Evolutionary conservation across 495 filamentous ascomycete genomes (phyloP).

Genomic region (Aspergillus bertholletiae): DNA sequence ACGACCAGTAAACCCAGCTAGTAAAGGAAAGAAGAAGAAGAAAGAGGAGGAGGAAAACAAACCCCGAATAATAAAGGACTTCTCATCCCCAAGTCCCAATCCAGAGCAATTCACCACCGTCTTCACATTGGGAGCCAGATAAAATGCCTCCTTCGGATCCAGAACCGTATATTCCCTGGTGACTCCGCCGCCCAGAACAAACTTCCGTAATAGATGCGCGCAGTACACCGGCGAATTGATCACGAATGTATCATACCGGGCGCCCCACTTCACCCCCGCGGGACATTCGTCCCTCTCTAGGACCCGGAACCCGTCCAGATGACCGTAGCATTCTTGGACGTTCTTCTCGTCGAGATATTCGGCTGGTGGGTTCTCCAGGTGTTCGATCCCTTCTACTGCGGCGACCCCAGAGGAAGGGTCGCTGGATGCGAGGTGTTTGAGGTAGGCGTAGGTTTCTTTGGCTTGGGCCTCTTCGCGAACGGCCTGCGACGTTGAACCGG

Average conservation of each 20-base stretch:
- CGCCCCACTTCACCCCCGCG: conserved; percentile 49
- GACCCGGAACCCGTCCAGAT: conserved; percentile 43
- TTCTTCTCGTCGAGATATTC: conserved; percentile 37
- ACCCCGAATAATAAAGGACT: conserved; percentile 55
- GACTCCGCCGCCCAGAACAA: conserved; percentile 47
- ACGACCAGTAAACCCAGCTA: background rate
- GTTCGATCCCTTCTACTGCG: conserved; percentile 53
- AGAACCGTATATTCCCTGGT: conserved; percentile 41
- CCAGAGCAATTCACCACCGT: conserved; percentile 60
- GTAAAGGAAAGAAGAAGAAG: background rate
- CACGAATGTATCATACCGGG: conserved; percentile 54
- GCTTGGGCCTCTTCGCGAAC: conserved; percentile 48
- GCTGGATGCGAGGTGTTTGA: conserved; percentile 36
- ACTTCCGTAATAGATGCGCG: conserved; percentile 49
- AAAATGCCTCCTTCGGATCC: conserved; percentile 46
- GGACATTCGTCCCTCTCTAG: conserved; percentile 40
- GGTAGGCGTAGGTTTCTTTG: conserved; percentile 45
- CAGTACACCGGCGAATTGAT: conserved; percentile 63
- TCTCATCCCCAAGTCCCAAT: conserved; percentile 47
- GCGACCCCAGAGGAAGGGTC: conserved; percentile 52
- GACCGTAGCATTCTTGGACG: conserved; percentile 24
- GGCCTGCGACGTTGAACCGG: conserved; percentile 37
- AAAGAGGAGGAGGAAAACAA: conserved; percentile 7
- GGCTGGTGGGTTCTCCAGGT: conserved; percentile 49
- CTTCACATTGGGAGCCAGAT: conserved; percentile 32